A percentile compares a stretch with the other conserved stretches of the same genome.
Conservation (phyloP, 2,329 filamentous ascomycete genomes). For the Phoma sp. region DNA sequence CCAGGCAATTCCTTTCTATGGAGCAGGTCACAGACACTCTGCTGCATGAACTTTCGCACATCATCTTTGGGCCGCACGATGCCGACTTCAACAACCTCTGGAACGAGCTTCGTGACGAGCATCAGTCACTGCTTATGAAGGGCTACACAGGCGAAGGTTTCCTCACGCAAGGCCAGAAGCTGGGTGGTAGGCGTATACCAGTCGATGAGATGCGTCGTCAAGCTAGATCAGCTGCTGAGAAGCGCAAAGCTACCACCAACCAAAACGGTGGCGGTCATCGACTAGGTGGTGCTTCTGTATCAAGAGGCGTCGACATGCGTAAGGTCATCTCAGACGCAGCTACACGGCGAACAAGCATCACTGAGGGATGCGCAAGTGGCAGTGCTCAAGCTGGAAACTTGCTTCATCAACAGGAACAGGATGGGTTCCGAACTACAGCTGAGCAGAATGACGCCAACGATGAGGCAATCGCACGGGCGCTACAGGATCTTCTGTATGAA, state of each 20-base stretch:
- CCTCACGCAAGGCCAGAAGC: slow-evolving; percentile 72
- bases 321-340: slow-evolving; percentile 74
- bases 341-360: slow-evolving; percentile 67
- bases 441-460: slow-evolving; percentile 92
- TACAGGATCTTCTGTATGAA: slow-evolving; percentile 86
- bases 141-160: slow-evolving; percentile 94
- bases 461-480: slow-evolving; percentile 80
- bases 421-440: slow-evolving; percentile 81
- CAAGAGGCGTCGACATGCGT: slow-evolving; percentile 72
- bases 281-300: slow-evolving; percentile 68
- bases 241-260: slow-evolving; percentile 63
- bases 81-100: slow-evolving; percentile 82
- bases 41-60: slow-evolving; percentile 93
- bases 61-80: slow-evolving; percentile 82
- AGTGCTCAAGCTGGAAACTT: slow-evolving; percentile 71
- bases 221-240: slow-evolving; percentile 76
- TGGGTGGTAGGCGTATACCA: slow-evolving; percentile 67
- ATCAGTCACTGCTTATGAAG: slow-evolving; percentile 75
- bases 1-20: slow-evolving; percentile 76
- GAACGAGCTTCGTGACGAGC: slow-evolving; percentile 88
- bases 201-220: slow-evolving; percentile 75
- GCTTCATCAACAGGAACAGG: slow-evolving; percentile 67
- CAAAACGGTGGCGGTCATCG: slow-evolving; percentile 75
- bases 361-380: slow-evolving; percentile 77
- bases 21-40: slow-evolving; percentile 88